phyloP scores from a whole-genome alignment of 495 filamentous ascomycete species.

The Tuber magnatum region DNA sequence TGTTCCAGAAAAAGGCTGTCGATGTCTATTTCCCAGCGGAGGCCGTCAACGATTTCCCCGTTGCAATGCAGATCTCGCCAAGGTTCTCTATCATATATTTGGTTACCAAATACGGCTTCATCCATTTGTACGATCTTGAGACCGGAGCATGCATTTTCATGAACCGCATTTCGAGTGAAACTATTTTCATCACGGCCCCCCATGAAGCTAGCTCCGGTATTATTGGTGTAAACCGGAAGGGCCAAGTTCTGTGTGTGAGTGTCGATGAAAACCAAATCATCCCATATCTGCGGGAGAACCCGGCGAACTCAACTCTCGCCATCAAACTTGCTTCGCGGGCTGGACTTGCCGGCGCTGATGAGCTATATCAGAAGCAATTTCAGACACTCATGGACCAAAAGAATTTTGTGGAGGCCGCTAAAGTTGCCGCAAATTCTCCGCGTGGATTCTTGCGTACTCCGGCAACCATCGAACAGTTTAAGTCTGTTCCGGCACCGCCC shows the following conservation, averaged over 20 bases:
- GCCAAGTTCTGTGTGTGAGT: constrained; percentile 87
- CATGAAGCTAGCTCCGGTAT: constrained; percentile 81
- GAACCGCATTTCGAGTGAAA: constrained; percentile 99
- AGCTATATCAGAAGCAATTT: constrained; percentile 88
- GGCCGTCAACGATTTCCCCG: constrained; percentile 92
- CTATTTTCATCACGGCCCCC: constrained; percentile 86
- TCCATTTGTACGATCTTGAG: constrained; percentile 96
- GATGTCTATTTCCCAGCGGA: constrained; percentile 97
- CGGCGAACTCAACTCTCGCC: constrained; percentile 80
- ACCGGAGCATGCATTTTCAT: constrained; percentile 98
- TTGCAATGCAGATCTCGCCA: constrained; percentile 93
- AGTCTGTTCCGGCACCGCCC: constrained; percentile 63
- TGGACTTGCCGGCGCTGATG: constrained; percentile 88
- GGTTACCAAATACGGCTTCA: constrained; percentile 98
- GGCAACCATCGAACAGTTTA: constrained; percentile 91
- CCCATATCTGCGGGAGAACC: constrained; percentile 89
- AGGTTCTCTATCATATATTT: constrained; percentile 95
- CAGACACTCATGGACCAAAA: constrained; percentile 69
- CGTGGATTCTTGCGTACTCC: constrained; percentile 88
- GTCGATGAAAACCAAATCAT: constrained; percentile 87
- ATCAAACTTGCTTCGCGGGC: constrained; percentile 93
- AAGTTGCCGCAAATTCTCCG: constrained; percentile 91
- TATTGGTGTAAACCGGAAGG: constrained; percentile 93
- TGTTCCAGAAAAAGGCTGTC: constrained; percentile 88
- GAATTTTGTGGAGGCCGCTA: constrained; percentile 80